phyloP scores from a whole-genome alignment of 2,329 filamentous ascomycete genomes.

The Dactylonectria macrodidyma region DNA sequence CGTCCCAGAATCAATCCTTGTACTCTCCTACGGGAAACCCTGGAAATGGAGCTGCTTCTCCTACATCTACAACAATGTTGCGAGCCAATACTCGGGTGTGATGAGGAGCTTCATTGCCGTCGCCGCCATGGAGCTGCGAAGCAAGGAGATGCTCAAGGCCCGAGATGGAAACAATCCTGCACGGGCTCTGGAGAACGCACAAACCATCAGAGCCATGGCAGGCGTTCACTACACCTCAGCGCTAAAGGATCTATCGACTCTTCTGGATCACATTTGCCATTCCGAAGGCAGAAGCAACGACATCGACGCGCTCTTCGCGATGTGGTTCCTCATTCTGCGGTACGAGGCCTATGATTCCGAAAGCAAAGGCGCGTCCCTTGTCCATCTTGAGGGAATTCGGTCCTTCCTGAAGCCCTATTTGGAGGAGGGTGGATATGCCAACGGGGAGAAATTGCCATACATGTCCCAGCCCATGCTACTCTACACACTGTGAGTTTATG shows the following conservation, averaged over 20 bases:
- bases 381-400: slow-evolving; percentile 40
- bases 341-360: slow-evolving; percentile 40
- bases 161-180: background rate
- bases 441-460: slow-evolving; percentile 26
- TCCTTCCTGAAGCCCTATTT: slow-evolving; percentile 38
- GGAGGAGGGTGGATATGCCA: slow-evolving; percentile 10
- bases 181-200: slow-evolving; percentile 16
- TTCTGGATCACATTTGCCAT: slow-evolving; percentile 34
- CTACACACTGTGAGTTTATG: slow-evolving; percentile 35
- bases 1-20: slow-evolving; percentile 37
- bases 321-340: slow-evolving; percentile 43
- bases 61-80: slow-evolving; percentile 38
- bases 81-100: slow-evolving; percentile 38
- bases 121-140: slow-evolving; percentile 38
- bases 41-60: slow-evolving; percentile 45
- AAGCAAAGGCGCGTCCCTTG: slow-evolving; percentile 29
- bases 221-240: slow-evolving; percentile 35
- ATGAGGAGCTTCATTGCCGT: slow-evolving; percentile 44
- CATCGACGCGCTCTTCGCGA: slow-evolving; percentile 39
- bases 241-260: slow-evolving; percentile 39
- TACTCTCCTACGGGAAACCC: slow-evolving; percentile 38
- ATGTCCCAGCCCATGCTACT: slow-evolving; percentile 39
- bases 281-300: slow-evolving; percentile 23
- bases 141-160: slow-evolving; percentile 28
- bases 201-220: slow-evolving; percentile 21